phyloP scores from a whole-genome alignment of 768 basidiomycete genomes.

The Jaapia argillacea region DNA sequence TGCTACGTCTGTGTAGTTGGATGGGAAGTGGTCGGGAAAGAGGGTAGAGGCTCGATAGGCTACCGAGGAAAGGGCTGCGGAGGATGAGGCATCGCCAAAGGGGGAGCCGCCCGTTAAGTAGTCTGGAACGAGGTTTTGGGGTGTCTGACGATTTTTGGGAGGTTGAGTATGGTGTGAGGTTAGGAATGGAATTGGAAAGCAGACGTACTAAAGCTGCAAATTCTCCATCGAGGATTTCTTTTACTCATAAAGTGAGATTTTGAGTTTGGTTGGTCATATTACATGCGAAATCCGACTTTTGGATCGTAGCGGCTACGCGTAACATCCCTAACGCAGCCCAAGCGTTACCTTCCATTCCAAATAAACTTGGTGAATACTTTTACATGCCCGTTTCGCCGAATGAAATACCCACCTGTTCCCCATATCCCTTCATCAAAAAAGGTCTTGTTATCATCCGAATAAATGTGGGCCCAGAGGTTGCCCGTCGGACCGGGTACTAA shows the following conservation, averaged over 20 bases:
- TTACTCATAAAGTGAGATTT: constrained; percentile 22
- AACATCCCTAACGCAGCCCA: constrained; percentile 33
- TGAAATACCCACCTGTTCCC: constrained; percentile 20
- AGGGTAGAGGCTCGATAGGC: constrained; percentile 17
- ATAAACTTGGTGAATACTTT: neutral
- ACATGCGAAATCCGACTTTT: constrained; percentile 15
- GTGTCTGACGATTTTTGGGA: constrained; percentile 10
- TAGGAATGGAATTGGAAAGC: neutral
- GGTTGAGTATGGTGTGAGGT: neutral
- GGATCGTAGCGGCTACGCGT: constrained; percentile 27
- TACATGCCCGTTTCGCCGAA: neutral
- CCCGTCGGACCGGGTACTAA: constrained; percentile 15
- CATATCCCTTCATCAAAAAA: constrained; percentile 16
- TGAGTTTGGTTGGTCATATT: constrained; percentile 19
- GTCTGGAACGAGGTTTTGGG: constrained; percentile 24
- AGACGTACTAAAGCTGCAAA: constrained; percentile 3
- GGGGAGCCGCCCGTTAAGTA: constrained; percentile 19
- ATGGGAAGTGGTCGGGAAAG: constrained; percentile 20
- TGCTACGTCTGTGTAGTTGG: constrained; percentile 20
- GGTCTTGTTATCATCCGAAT: neutral
- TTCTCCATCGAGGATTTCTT: constrained; percentile 23
- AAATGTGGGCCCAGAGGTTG: constrained; percentile 27
- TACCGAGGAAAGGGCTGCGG: constrained; percentile 17
- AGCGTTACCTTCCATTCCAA: constrained; percentile 19
- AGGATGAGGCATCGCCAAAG: constrained; percentile 26